Conservation (phyloP, 805 yeast species). For the Lipomyces sp. region DNA sequence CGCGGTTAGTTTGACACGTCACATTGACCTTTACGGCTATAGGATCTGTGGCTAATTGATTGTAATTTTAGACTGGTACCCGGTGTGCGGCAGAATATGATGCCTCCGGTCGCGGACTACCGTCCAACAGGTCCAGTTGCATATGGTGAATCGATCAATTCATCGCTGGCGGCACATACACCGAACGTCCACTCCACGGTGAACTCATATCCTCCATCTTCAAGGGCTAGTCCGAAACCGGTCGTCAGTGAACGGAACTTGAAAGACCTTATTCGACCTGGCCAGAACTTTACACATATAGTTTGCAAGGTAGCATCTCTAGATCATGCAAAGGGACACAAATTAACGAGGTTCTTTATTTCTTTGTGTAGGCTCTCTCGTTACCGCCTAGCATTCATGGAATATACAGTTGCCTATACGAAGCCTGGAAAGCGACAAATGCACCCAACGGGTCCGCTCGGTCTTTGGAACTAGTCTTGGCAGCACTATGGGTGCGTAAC, state of each 20-base stretch:
- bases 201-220: conserved; percentile 1
- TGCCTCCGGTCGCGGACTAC: conserved; percentile 1
- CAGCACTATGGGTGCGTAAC: conserved; percentile 66
- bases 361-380: conserved; percentile 58
- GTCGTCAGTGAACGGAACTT: conserved; percentile 20
- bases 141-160: background rate
- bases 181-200: background rate
- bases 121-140: background rate
- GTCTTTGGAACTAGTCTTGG: conserved; percentile 76
- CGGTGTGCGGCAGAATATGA: background rate
- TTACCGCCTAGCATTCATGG: conserved; percentile 69
- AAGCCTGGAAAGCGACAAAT: conserved; percentile 44
- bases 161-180: background rate
- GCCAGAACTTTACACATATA: conserved; percentile 20
- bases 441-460: conserved; percentile 54
- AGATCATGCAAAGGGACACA: background rate
- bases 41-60: background rate
- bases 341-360: background rate
- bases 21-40: background rate
- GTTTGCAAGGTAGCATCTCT: conserved; percentile 22
- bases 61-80: conserved; percentile 2
- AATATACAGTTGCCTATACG: conserved; percentile 45
- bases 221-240: conserved; percentile 24
- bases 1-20: conserved; percentile 3
- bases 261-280: conserved; percentile 26